Percentiles rank a stretch among this genome's conserved stretches.
Conservation (phyloP, 768 basidiomycete genomes). For the Termitomyces sp. region DNA sequence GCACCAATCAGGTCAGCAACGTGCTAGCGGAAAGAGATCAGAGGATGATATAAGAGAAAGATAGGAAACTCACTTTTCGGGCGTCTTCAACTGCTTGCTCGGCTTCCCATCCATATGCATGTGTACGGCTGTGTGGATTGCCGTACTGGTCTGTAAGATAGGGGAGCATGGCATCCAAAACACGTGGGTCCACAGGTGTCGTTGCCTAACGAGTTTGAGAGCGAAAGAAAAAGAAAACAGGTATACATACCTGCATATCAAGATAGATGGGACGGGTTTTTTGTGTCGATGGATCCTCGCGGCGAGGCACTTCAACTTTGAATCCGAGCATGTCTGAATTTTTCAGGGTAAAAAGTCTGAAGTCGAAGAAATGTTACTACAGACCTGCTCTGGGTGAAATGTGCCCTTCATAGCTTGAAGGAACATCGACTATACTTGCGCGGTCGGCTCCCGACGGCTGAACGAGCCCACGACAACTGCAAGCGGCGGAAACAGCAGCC, state of each 20-base stretch:
- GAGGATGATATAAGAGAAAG: not conserved
- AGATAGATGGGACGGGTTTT: constrained; percentile 91
- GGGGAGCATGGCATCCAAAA: constrained; percentile 95
- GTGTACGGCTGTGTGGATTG: constrained; percentile 96
- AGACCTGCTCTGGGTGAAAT: constrained; percentile 68
- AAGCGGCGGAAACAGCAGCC: constrained; percentile 19
- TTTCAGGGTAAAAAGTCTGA: not conserved
- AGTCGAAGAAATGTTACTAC: constrained; percentile 1
- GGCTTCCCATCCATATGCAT: constrained; percentile 99
- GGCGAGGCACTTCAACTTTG: constrained; percentile 61
- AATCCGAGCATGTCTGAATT: constrained; percentile 82
- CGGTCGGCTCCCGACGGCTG: constrained; percentile 80
- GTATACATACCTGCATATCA: constrained; percentile 80
- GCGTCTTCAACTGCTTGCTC: constrained; percentile 92
- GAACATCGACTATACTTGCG: constrained; percentile 78
- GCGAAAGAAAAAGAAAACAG: constrained; percentile 1
- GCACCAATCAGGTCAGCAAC: constrained; percentile 92
- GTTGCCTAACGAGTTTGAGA: constrained; percentile 60
- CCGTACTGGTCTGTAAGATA: constrained; percentile 94
- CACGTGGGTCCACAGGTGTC: constrained; percentile 95
- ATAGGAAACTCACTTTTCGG: constrained; percentile 50
- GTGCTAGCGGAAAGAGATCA: constrained; percentile 42
- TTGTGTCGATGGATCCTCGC: constrained; percentile 49
- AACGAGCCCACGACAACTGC: constrained; percentile 55
- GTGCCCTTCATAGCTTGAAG: constrained; percentile 63